phyloP scores from a whole-genome alignment of 2,329 filamentous ascomycete genomes.

The Colletotrichum sp. region DNA sequence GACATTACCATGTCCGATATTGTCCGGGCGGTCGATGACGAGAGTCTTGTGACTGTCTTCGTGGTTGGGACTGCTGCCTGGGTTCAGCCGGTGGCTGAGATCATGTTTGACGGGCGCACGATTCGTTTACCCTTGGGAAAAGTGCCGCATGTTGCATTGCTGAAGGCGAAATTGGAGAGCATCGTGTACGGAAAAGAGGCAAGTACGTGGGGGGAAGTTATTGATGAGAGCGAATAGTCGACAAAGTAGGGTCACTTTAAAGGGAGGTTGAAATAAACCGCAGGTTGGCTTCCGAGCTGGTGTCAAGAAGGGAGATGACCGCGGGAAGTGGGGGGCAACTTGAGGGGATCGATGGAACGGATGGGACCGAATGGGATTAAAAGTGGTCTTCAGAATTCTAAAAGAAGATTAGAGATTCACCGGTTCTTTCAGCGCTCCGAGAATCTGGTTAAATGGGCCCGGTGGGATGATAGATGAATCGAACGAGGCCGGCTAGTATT shows the following conservation, averaged over 20 bases:
- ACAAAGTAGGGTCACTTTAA: neutral
- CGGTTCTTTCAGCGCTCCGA: neutral
- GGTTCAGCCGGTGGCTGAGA: constrained; percentile 41
- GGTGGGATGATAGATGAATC: neutral
- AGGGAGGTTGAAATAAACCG: neutral
- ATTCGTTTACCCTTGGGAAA: constrained; percentile 58
- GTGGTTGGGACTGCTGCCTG: constrained; percentile 83
- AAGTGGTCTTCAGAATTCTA: neutral
- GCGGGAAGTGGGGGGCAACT: neutral
- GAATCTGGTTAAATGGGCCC: neutral
- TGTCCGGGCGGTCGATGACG: constrained; percentile 72
- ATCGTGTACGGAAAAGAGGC: neutral
- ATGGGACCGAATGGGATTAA: neutral
- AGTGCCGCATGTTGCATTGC: neutral
- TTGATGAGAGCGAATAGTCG: neutral
- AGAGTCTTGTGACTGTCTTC: constrained; percentile 82
- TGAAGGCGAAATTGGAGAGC: neutral
- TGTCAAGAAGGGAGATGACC: neutral
- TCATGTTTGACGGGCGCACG: constrained; percentile 69
- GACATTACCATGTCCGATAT: constrained; percentile 83
- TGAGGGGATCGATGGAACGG: neutral
- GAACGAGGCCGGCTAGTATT: neutral
- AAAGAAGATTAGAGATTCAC: neutral
- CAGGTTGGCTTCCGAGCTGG: neutral
- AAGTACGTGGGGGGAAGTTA: neutral